Base-by-base conservation (phyloP, 2,329 filamentous ascomycete species). In the Waltergamsia citrina region DNA sequence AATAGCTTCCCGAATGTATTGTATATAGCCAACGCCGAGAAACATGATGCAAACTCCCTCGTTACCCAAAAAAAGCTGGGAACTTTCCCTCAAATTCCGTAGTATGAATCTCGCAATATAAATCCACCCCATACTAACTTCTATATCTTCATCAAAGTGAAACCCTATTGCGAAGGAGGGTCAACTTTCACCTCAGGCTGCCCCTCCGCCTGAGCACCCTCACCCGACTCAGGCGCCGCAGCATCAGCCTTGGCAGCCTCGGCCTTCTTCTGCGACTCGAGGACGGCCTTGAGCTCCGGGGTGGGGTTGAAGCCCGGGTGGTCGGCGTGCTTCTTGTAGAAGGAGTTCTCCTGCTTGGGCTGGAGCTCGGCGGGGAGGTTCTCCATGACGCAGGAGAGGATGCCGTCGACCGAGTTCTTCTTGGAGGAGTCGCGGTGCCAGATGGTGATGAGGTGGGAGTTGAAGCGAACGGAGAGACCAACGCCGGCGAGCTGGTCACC, bases 351-450 rank as follows among this genome's bases (percentile, higher is more conserved):
- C 30, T 71, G 51, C 62, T 81, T 82, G 25, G 85, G 85, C 38
- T 68, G 68, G 44, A 94, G 62, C 52, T 92, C 83, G 2, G 70
- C 62, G 6, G 81, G 81, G 20, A 95, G 65, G 43, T 84, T 75
- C 33, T 79, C 72, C 31, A 94, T 64, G 34, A 94, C 78, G 31
- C 76, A 81, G 41, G 74, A 63, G 32, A 88, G 69, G 39, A 95
- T 70, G 42, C 68, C 74, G 52, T 90, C 78, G 45, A 92, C 74
- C 6, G 86, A 92, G 45, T 74, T 77, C 50, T 85, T 70, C 59
- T 92, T 87, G 39, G 77, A 79, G 16, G 80, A 79, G 50, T 94
- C 83, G 41, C 92, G 85, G 62, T 94, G 92, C 90, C 90, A 96
- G 50, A 96, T 75, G 46, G 84, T 83, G 53, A 95, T 81, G 45